Evolutionary conservation across 1,139 yeast genomes (phyloP), one percentile per base, ranked within the genome.

Genomic region (Trichomonascaceae sp.): DNA sequence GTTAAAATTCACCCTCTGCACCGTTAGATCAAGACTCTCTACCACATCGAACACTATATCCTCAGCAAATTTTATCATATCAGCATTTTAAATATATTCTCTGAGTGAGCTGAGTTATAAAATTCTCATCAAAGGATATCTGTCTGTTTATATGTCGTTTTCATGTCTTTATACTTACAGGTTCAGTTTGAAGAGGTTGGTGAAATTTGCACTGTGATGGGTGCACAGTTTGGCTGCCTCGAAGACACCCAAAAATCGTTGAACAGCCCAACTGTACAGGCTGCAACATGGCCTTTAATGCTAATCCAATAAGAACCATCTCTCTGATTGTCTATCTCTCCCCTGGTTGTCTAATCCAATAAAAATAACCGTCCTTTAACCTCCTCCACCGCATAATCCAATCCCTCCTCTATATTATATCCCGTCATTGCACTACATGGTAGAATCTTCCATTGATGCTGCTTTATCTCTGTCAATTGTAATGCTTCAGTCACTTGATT

Each of bases 401-500:
- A 62, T 0, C 79, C 81, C 15, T 63, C 63, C 0, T 63, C 62
- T 17, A 85, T 59, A 8, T 82, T 81, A 46, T 66, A 64, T 0
- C 87, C 85, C 0, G 84, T 76, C 57, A 71, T 74, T 0, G 88
- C 93, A 65, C 87, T 82, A 43, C 82, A 78, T 66, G 61, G 70
- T 63, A 52, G 74, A 72, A 60, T 77, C 53, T 49, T 65, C 65
- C 55, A 63, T 47, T 54, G 81, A 68, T 73, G 91, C 82, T 10
- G 85, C 75, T 17, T 80, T 3, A 74, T 81, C 10, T 69, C 64
- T 45, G 61, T 72, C 38, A 67, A 65, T 18, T 69, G 70, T 18
- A 70, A 64, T 20, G 59, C 61, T 17, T 22, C 54, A 61, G 66
- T 27, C 70, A 69, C 48, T 68, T 68, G 49, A 24, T 38, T n/a